Conservation (phyloP, 2,329 filamentous ascomycete species). For the Tolypocladium paradoxum region DNA sequence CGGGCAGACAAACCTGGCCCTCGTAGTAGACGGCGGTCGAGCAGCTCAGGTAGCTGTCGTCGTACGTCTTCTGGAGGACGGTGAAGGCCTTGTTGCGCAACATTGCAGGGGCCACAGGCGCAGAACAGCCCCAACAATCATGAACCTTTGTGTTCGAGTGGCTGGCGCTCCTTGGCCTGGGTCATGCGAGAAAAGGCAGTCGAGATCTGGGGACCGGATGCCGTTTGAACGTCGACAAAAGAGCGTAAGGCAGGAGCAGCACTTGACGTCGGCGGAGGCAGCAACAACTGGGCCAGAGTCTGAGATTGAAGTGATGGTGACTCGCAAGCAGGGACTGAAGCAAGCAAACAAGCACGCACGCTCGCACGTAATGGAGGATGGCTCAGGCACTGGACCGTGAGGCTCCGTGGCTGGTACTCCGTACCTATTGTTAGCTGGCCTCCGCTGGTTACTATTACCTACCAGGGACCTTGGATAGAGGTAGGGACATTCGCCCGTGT, state of each 20-base stretch:
- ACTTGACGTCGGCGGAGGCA: background rate
- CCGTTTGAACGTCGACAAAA: background rate
- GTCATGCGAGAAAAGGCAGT: background rate
- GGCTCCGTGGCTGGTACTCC: background rate
- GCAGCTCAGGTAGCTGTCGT: conserved; percentile 89
- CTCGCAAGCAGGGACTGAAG: background rate
- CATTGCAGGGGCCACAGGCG: conserved; percentile 28
- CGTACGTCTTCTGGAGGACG: conserved; percentile 91
- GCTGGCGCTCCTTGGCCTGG: background rate
- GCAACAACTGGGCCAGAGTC: background rate
- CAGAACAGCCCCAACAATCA: background rate
- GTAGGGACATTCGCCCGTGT: background rate
- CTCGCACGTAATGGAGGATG: background rate
- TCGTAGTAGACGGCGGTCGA: conserved; percentile 96
- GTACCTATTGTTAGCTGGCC: background rate
- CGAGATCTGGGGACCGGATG: background rate
- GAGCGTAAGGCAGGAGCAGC: background rate
- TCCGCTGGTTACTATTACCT: background rate
- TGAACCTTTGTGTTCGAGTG: background rate
- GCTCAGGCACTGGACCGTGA: background rate
- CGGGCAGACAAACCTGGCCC: conserved; percentile 51
- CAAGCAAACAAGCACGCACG: background rate
- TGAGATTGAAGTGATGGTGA: background rate
- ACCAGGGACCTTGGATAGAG: background rate
- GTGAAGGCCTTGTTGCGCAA: conserved; percentile 47